A percentile compares a stretch with the other conserved stretches of the same genome.
phyloP scores from a whole-genome alignment of 176 grass and related monocot genomes.

The Rhynchospora breviuscula region DNA sequence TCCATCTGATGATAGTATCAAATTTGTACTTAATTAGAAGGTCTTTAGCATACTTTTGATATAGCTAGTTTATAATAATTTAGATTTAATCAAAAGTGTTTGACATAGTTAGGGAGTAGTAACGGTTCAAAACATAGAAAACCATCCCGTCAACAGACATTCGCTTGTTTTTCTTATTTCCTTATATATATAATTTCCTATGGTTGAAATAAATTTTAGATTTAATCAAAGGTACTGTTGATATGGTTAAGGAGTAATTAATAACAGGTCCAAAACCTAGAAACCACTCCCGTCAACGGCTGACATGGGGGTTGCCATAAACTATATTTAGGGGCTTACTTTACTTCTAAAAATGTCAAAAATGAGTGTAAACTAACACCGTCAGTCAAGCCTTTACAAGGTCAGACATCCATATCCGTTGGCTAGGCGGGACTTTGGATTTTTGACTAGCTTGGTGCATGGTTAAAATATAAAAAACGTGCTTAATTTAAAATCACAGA shows the following conservation, averaged over 20 bases:
- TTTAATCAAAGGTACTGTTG: neutral
- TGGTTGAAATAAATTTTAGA: neutral
- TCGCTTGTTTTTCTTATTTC: too few relatives aligned
- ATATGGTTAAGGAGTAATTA: neutral
- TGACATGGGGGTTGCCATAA: neutral
- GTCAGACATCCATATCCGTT: constrained; percentile 1
- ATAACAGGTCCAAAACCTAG: neutral
- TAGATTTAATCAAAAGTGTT: neutral
- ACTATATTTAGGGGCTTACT: neutral
- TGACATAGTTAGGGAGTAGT: neutral
- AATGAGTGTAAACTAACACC: neutral
- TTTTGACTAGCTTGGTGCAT: neutral
- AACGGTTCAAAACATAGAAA: neutral
- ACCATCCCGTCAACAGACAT: neutral
- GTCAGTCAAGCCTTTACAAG: neutral
- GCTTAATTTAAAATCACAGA: neutral
- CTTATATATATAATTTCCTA: too few relatives aligned
- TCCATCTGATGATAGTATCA: neutral
- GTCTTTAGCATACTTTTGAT: neutral
- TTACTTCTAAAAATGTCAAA: neutral
- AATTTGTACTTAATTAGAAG: neutral
- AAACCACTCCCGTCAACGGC: neutral
- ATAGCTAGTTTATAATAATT: neutral
- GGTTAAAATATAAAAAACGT: neutral
- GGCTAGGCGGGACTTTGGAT: neutral